Evolutionary conservation across 164 flowering plant species (phyloP).

Genomic region (Platanus orientalis): DNA sequence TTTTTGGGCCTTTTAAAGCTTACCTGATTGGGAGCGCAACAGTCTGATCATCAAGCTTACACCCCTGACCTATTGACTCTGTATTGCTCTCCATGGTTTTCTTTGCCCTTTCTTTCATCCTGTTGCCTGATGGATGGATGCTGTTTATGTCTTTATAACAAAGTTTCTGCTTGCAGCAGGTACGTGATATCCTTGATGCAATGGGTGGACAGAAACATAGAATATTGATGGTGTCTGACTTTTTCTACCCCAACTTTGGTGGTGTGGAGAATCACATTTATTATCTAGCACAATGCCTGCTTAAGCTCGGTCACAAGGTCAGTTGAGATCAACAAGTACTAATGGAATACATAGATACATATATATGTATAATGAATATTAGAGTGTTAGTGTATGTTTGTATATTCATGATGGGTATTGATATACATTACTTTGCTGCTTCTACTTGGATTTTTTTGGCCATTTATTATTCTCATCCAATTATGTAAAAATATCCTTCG

Average conservation of each 20-base stretch:
- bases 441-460: not conserved
- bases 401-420: too few species aligned
- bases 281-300: conserved; percentile 84
- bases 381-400: too few species aligned
- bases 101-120: too few species aligned
- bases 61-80: too few species aligned
- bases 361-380: too few species aligned
- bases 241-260: conserved; percentile 95
- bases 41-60: too few species aligned
- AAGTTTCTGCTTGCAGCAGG: too few species aligned
- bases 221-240: conserved; percentile 94
- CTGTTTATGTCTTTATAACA: too few species aligned
- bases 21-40: too few species aligned
- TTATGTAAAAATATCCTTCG: not conserved
- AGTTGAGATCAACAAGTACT: conserved; percentile 3
- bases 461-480: not conserved
- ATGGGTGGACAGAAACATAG: conserved; percentile 47
- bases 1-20: too few species aligned
- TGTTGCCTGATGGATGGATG: too few species aligned
- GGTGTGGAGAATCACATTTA: conserved; percentile 98
- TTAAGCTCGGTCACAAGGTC: conserved; percentile 96
- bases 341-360: not conserved
- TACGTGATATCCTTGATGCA: not conserved
- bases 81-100: too few species aligned
- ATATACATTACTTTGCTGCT: not conserved